A percentile compares a stretch with the other conserved stretches of the same genome.
Evolutionary conservation across 2,329 filamentous ascomycete genomes (phyloP).

Genomic region (Eutypella sp.): DNA sequence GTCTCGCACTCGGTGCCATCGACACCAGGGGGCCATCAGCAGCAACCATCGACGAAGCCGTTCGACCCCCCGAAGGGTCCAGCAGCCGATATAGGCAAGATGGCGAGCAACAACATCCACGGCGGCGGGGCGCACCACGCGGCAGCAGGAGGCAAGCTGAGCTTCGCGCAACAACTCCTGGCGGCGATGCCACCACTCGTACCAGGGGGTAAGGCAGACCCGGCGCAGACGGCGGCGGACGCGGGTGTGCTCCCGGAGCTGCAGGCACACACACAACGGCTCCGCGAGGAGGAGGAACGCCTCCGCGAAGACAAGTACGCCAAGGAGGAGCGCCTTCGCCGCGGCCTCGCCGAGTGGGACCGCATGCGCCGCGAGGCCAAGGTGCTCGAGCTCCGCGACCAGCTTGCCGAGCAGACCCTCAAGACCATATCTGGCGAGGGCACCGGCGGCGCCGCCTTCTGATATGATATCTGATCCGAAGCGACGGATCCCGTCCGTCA

Average conservation of each 20-base stretch:
- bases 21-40: conserved; percentile 27
- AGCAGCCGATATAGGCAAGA: conserved; percentile 27
- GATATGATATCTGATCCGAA: too few relatives aligned
- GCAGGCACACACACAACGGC: conserved; percentile 47
- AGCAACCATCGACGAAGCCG: conserved; percentile 29
- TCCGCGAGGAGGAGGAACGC: conserved; percentile 55
- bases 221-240: conserved; percentile 36
- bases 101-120: conserved; percentile 3
- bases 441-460: conserved; percentile 51
- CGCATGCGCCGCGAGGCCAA: conserved; percentile 49
- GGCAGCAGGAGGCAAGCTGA: too few relatives aligned
- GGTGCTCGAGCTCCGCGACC: conserved; percentile 50
- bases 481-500: too few relatives aligned
- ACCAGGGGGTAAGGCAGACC: conserved; percentile 51
- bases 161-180: conserved; percentile 48
- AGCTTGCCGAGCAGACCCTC: conserved; percentile 52
- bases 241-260: conserved; percentile 49
- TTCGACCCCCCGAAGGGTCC: conserved; percentile 57
- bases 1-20: conserved; percentile 30
- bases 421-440: conserved; percentile 54
- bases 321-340: conserved; percentile 51
- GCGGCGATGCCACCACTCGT: conserved; percentile 46
- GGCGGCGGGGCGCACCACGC: too few relatives aligned
- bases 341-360: conserved; percentile 49
- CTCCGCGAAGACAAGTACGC: conserved; percentile 46